Evolutionary conservation across 148 eudicot species (phyloP), one percentile per base, ranked within the genome.

Genomic region (Vaccinium darrowii): DNA sequence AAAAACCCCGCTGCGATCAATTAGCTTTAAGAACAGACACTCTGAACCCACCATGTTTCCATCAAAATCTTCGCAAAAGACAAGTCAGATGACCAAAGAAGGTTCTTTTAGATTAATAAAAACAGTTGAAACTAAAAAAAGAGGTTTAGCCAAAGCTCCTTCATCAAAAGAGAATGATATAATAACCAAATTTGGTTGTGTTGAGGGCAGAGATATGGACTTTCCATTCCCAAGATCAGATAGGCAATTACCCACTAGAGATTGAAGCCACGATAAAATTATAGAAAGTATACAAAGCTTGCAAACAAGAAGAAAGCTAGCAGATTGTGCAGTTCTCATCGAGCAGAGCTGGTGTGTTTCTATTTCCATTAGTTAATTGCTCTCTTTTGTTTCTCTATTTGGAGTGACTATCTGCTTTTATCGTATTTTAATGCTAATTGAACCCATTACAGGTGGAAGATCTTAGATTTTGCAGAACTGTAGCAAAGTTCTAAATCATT

Each of bases 211-310:
- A 18, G 88, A 88, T 79, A 53, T 73, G 76, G 76, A 30, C 4
- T 27, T n/a, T 54, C 88, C 78, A 77, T 81, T 69, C 1, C 67
- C 87, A 27, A 86, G 78, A 82, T 82, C 83, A 8, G 84, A 62
- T 79, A 80, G 78, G 21, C 82, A 69, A 53, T 77, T 86, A 56
- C 84, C 87, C 1, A 14, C 39, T 80, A 60, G 79, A 54, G 88
- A 89, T 82, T 43, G 90, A 91, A 88, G 99, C 99, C 73, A 98
- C 99, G 33, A 56, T 92, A 7, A 97, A 95, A 92, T 83, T 97
- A 88, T 98, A 97, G 92, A 95, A 97, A 87, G 99, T 97, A 7
- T 97, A 97, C 87, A 97, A 74, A 97, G 99, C 90, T 97, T 94
- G 63, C 91, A 98, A 39, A 97, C 99, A 7, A 84, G 99, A 76